phyloP scores from a whole-genome alignment of 1,284 basidiomycete genomes.

The Marasmius tenuissimus region DNA sequence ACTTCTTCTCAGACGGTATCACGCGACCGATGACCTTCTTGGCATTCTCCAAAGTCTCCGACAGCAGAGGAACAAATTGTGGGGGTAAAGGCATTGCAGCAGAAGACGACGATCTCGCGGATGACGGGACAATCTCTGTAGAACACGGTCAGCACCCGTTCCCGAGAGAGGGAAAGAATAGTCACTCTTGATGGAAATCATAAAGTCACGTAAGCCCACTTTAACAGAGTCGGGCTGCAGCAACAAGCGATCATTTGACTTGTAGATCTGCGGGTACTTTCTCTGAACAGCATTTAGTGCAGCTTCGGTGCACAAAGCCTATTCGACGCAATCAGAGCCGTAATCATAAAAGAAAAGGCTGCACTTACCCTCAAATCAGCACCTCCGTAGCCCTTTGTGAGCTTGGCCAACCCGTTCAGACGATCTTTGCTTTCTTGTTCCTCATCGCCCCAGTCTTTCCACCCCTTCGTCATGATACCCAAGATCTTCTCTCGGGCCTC shows the following conservation, averaged over 20 bases:
- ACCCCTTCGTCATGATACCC: constrained; percentile 88
- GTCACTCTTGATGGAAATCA: constrained; percentile 95
- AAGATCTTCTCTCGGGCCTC: constrained; percentile 90
- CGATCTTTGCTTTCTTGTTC: constrained; percentile 48
- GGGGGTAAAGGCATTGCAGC: constrained; percentile 82
- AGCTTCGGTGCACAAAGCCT: constrained; percentile 96
- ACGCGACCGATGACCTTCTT: constrained; percentile 70
- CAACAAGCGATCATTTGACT: constrained; percentile 83
- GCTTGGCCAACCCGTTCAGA: constrained; percentile 74
- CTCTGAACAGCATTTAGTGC: constrained; percentile 96
- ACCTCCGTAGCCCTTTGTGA: constrained; percentile 98
- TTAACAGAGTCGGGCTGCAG: constrained; percentile 87
- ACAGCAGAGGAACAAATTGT: constrained; percentile 85
- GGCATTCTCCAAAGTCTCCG: constrained; percentile 66
- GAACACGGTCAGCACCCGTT: constrained; percentile 6
- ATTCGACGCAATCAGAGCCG: constrained; percentile 11
- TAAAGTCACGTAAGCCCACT: constrained; percentile 91
- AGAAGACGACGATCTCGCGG: constrained; percentile 87
- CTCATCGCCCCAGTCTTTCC: constrained; percentile 82
- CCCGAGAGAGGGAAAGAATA: constrained; percentile 17
- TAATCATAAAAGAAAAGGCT: background rate
- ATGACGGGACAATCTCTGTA: constrained; percentile 89
- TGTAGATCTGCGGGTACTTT: constrained; percentile 97
- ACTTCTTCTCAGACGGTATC: constrained; percentile 73
- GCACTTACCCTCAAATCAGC: constrained; percentile 87